Conservation (phyloP, 2,329 filamentous ascomycete genomes). For the Botrytis elliptica region DNA sequence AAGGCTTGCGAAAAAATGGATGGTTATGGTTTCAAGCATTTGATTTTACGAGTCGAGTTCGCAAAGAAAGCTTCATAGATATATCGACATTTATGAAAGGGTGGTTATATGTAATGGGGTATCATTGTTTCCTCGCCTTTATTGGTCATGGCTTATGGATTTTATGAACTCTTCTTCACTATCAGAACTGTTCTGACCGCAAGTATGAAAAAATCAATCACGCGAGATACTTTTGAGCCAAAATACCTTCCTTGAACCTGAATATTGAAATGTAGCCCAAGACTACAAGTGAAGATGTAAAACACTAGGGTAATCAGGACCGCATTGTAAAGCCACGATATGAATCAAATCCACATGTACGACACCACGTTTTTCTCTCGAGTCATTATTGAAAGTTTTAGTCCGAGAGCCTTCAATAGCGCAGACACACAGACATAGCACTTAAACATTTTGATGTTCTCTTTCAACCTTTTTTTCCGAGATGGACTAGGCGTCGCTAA, state of each 20-base stretch:
- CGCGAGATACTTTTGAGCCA: neutral
- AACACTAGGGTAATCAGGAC: neutral
- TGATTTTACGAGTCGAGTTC: constrained; percentile 85
- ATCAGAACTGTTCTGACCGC: neutral
- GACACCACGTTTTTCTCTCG: neutral
- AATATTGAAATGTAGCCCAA: neutral
- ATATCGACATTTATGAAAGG: constrained; percentile 7
- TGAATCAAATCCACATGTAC: neutral
- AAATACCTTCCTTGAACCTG: neutral
- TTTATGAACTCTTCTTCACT: constrained; percentile 7
- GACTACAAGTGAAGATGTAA: neutral
- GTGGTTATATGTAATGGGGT: constrained; percentile 18
- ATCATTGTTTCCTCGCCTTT: constrained; percentile 11
- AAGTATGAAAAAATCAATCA: constrained; percentile 11
- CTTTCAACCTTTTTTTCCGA: neutral
- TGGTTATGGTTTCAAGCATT: constrained; percentile 85
- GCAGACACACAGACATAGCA: constrained; percentile 5
- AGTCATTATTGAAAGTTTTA: neutral
- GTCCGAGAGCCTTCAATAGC: constrained; percentile 9
- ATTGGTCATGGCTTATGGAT: neutral
- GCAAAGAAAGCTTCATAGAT: constrained; percentile 64
- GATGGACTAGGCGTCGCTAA: neutral
- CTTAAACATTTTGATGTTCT: neutral
- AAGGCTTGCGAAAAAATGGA: constrained; percentile 98
- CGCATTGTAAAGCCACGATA: neutral